phyloP scores from a whole-genome alignment of 208 protist species.

The Porcisia deanei region DNA sequence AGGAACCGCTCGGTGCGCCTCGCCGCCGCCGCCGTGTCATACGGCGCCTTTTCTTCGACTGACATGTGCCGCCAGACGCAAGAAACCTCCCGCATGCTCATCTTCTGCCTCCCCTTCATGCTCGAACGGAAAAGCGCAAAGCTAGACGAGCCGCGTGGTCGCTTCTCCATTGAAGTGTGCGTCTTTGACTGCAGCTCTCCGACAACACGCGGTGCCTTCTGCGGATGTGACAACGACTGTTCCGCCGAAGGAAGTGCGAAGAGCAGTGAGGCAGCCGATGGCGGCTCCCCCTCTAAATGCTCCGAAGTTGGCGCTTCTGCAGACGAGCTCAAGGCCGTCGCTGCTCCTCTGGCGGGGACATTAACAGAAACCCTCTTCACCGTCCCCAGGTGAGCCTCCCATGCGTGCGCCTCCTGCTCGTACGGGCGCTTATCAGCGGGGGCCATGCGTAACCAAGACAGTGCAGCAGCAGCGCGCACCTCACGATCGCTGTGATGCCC shows the following conservation, averaged over 20 bases:
- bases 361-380: background rate
- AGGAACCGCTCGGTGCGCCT: conserved; percentile 32
- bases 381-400: background rate
- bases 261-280: background rate
- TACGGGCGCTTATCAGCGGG: conserved; percentile 14
- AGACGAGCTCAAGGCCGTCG: background rate
- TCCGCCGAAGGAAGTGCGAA: background rate
- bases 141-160: conserved; percentile 17
- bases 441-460: conserved; percentile 22
- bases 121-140: conserved; percentile 37
- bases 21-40: conserved; percentile 52
- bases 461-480: conserved; percentile 2
- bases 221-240: background rate
- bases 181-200: background rate
- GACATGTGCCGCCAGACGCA: conserved; percentile 51
- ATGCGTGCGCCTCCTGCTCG: conserved; percentile 19
- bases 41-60: conserved; percentile 50
- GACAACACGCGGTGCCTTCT: background rate
- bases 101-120: conserved; percentile 15
- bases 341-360: background rate
- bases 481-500: background rate
- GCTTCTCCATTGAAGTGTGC: background rate
- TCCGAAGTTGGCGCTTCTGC: background rate
- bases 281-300: background rate
- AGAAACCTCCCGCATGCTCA: conserved; percentile 18